Evolutionary conservation across 2,329 filamentous ascomycete genomes (phyloP), one percentile per base, ranked within the genome.

Genomic region (Metarhizium sp.): DNA sequence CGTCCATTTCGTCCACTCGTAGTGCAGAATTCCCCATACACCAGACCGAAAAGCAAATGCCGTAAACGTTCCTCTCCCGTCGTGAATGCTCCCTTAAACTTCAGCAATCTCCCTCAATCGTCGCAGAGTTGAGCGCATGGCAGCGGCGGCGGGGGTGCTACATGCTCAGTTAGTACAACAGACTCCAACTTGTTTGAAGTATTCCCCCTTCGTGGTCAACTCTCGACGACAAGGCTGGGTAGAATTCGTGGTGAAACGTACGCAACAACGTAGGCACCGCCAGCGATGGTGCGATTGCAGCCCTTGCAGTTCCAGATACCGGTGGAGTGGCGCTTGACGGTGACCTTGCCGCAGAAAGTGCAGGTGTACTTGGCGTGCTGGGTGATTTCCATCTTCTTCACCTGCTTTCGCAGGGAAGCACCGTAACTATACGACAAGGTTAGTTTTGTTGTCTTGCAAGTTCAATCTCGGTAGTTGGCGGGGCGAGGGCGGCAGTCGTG

Each of bases 331-430:
- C 92, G 87, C 82, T 91, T 91, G 73, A 96, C 91, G 69, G 87
- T 88, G 75, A 85, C 87, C 87, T 97, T 97, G 73, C 92, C 92
- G 85, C 91, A 96, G 88, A 97, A 99, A 65, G 92, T 92, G 86
- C 92, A 97, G 73, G 86, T 86, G 73, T 96, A 97, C 76, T 88
- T 88, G 80, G 91, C 90, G 84, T 99, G 94, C 79, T 97, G 94
- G 71, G 90, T 89, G 77, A 97, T 89, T 87, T 97, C 94, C 88
- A 96, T 96, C 89, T 96, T 96, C 90, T 97, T 97, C 74, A 75
- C 73, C 69, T 75, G 92, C 86, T 97, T 97, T 80, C 92, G 90
- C 79, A 97, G 90, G 72, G 94, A 97, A 75, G 94, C 92, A 92
- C 92, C 94, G 79, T 95, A 95, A 85, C 90, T 92, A 67, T 59